Percentiles rank a stretch among this genome's conserved stretches.
Evolutionary conservation across 1,284 basidiomycete genomes (phyloP).

Genomic region (Fomitiporia mediterranea): DNA sequence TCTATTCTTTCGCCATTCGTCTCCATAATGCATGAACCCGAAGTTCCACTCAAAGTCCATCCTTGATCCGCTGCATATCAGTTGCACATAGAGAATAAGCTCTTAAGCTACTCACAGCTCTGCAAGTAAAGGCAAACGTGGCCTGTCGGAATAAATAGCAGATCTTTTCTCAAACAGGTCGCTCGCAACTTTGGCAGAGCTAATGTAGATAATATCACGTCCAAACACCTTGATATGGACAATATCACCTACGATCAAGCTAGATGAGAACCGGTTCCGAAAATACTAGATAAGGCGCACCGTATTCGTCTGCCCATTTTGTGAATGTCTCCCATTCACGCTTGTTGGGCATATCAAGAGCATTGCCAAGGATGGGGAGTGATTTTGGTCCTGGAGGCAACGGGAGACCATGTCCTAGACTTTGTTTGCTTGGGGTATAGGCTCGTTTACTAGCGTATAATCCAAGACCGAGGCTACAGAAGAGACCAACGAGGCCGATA

Average conservation of each 20-base stretch:
- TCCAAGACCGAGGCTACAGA: neutral
- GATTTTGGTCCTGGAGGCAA: slow-evolving; percentile 21
- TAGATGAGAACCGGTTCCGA: neutral
- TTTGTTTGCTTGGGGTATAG: neutral
- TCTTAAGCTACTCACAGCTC: slow-evolving; percentile 7
- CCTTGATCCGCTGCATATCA: neutral
- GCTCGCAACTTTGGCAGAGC: slow-evolving; percentile 21
- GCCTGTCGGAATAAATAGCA: slow-evolving; percentile 25
- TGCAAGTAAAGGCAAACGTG: slow-evolving; percentile 13
- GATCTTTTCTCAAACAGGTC: slow-evolving; percentile 27
- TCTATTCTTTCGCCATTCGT: slow-evolving; percentile 26
- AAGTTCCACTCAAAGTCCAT: slow-evolving; percentile 17
- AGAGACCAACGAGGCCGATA: neutral
- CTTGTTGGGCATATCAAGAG: slow-evolving; percentile 21
- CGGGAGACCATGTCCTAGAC: slow-evolving; percentile 8
- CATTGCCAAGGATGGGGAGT: slow-evolving; percentile 23
- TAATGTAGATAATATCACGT: slow-evolving; percentile 24
- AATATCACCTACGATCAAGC: slow-evolving; percentile 22
- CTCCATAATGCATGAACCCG: slow-evolving; percentile 25
- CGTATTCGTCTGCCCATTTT: slow-evolving; percentile 48
- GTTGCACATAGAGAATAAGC: neutral
- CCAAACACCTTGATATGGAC: slow-evolving; percentile 24
- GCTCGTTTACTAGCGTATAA: neutral
- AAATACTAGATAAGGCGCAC: slow-evolving; percentile 28
- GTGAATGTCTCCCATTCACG: slow-evolving; percentile 39